These are phyloP conservation scores for Lavandula angustifolia DNA, from an alignment of 257 asterid genomes.

Conservation along the genomic window DNA sequence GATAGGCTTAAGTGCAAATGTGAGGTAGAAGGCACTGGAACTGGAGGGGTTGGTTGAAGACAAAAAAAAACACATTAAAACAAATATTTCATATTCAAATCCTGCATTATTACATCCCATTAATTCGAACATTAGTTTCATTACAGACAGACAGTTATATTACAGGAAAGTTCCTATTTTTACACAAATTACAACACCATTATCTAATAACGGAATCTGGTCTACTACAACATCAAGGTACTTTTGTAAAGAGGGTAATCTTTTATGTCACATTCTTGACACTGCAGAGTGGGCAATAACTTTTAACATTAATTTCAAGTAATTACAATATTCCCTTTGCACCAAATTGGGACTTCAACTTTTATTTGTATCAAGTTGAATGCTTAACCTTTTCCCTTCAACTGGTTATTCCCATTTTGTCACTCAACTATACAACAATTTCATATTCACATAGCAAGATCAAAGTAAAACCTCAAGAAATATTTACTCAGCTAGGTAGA, in stretches of 20 bases:
- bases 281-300: neutral
- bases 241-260: neutral
- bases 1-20: conserved; percentile 19
- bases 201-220: neutral
- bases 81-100: conserved; percentile 24
- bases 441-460: neutral
- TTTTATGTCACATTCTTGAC: neutral
- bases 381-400: too few relatives aligned
- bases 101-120: neutral
- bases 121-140: conserved; percentile 12
- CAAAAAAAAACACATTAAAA: conserved; percentile 38
- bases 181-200: neutral
- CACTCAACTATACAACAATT: neutral
- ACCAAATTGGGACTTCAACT: neutral
- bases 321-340: neutral
- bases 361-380: neutral
- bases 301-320: neutral
- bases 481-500: neutral
- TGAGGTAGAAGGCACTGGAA: conserved; percentile 29
- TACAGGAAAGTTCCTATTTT: neutral
- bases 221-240: neutral
- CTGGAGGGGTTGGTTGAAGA: conserved; percentile 28
- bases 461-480: too few relatives aligned
- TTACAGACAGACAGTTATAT: neutral
- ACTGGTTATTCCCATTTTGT: neutral